Evolutionary conservation across 352 stramenopile species (phyloP).

Genomic region (Phytophthora pinifolia): DNA sequence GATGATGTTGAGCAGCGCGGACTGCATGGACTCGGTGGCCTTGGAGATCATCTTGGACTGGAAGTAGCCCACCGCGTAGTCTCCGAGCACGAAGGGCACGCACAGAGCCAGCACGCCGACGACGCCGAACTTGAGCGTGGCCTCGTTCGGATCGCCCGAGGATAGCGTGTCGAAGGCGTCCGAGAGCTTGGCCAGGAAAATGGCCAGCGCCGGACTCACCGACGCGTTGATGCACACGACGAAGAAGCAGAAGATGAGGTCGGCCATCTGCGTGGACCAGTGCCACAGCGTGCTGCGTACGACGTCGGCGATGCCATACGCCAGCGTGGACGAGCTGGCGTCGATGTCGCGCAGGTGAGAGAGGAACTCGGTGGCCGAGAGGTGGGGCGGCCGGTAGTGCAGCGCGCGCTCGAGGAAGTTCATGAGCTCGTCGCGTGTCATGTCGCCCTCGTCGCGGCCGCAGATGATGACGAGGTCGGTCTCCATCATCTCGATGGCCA

Average conservation of each 20-base stretch:
- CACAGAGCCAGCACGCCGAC: constrained; percentile 73
- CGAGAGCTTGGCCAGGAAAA: constrained; percentile 73
- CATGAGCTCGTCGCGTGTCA: constrained; percentile 87
- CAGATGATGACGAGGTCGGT: constrained; percentile 88
- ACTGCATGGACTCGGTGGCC: constrained; percentile 79
- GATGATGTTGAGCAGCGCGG: constrained; percentile 75
- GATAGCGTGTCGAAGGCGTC: constrained; percentile 66
- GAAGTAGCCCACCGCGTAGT: constrained; percentile 88
- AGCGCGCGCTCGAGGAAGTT: constrained; percentile 82
- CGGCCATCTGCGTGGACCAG: constrained; percentile 82
- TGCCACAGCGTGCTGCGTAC: constrained; percentile 79
- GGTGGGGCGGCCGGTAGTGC: constrained; percentile 69
- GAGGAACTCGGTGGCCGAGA: constrained; percentile 84
- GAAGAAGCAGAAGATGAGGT: constrained; percentile 74
- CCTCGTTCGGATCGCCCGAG: constrained; percentile 38
- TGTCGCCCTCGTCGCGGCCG: constrained; percentile 82
- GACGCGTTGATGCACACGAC: constrained; percentile 84
- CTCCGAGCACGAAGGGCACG: constrained; percentile 83
- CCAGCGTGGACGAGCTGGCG: constrained; percentile 67
- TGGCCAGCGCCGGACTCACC: constrained; percentile 77
- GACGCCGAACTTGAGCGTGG: constrained; percentile 67
- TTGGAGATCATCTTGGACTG: constrained; percentile 92
- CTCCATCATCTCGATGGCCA: constrained; percentile 90
- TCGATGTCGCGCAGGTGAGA: constrained; percentile 84
- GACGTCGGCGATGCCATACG: constrained; percentile 77